These are phyloP conservation scores for Psilocybe subaeruginosa DNA, from an alignment of 768 basidiomycete genomes.

Conservation along the genomic window DNA sequence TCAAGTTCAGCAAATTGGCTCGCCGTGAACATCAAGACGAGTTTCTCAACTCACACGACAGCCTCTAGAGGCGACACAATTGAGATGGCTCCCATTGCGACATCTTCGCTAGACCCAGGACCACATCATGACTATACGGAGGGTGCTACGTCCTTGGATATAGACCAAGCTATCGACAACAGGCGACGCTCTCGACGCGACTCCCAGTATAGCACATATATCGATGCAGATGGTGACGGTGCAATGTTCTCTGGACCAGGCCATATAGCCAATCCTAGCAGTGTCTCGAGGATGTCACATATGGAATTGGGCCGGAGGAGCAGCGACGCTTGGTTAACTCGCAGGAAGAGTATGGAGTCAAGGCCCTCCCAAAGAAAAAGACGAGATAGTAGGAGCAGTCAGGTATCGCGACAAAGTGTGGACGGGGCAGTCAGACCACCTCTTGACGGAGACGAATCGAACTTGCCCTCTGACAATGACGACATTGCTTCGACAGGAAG, in stretches of 20 bases:
- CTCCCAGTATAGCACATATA: conserved; percentile 63
- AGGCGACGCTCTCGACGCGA: conserved; percentile 60
- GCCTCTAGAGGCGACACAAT: conserved; percentile 26
- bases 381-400: conserved; percentile 51
- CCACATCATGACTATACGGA: conserved; percentile 76
- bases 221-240: conserved; percentile 62
- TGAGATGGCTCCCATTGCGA: conserved; percentile 45
- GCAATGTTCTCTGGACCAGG: conserved; percentile 81
- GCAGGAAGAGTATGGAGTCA: conserved; percentile 57
- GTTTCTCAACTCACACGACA: conserved; percentile 8
- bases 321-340: conserved; percentile 54
- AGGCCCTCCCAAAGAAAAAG: conserved; percentile 37
- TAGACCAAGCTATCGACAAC: conserved; percentile 59
- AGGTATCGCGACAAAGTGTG: conserved; percentile 40
- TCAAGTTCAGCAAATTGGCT: background rate
- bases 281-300: conserved; percentile 79
- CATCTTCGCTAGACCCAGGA: conserved; percentile 30
- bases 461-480: conserved; percentile 29
- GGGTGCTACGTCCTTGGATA: conserved; percentile 79
- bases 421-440: conserved; percentile 37
- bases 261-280: conserved; percentile 73
- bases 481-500: conserved; percentile 23
- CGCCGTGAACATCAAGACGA: conserved; percentile 22
- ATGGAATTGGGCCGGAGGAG: conserved; percentile 56
- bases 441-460: conserved; percentile 31